Base-by-base conservation (phyloP, 805 yeast species). In the Ascoidea asiatica region DNA sequence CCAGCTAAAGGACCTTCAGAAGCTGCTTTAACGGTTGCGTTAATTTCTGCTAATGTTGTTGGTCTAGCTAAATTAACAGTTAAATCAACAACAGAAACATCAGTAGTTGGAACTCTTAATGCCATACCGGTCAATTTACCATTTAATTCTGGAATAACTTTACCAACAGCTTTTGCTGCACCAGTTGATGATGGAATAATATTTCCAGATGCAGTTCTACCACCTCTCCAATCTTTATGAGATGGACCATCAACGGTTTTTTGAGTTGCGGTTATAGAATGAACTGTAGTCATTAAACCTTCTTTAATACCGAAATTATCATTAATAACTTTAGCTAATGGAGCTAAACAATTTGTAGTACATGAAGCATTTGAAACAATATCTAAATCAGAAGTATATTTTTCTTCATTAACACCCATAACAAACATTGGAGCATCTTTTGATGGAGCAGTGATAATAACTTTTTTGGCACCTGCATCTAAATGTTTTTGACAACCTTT, bases 151-250 rank as follows among this genome's bases (percentile, higher is more conserved):
- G 95, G 95, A 60, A 87, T 81, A 58, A 87, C 95, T 78, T 85
- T 85, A 67, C 95, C 95, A 59, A 87, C 95, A 54, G 95, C 95
- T 80, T 87, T 87, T 62, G 95, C 95, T 59, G 95, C 95, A 79
- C 95, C 95, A 52, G 95, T 87, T 52, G 95, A 83, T 38, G 95
- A 85, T 62, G 95, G 95, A 57, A 87, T 87, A 67, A 87, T 84
- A 82, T 87, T 87, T 64, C 89, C 94, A 51, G 90, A 81, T 63
- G 95, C 95, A 58, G 95, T 82, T 75, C 95, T 83, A 67, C 95
- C 95, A 66, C 95, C 95, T 79, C 95, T 82, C 95, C 95, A 87
- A 77, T 87, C 95, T 78, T 87, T 87, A 79, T 81, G 87, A 65
- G 95, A 85, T 59, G 95, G 94, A 71, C 95, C 95, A 67, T 87